Conservation (phyloP, 306 rosid genomes). For the Hippophae gyantsensis region DNA sequence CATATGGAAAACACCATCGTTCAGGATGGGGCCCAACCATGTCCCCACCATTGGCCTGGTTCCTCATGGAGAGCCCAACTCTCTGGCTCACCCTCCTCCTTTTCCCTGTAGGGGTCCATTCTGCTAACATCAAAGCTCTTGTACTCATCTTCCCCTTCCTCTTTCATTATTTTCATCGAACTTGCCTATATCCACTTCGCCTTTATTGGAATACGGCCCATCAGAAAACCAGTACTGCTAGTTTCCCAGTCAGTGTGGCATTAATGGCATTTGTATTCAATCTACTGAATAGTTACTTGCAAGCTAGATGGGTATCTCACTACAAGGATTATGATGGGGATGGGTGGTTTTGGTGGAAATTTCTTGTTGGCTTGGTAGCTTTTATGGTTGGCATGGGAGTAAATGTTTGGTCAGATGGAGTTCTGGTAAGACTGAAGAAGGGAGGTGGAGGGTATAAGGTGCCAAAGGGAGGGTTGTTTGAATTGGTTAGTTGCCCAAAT, state of each 20-base stretch:
- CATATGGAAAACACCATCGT: constrained; percentile 65
- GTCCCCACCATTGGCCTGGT: constrained; percentile 65
- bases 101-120: constrained; percentile 47
- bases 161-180: constrained; percentile 60
- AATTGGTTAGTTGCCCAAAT: constrained; percentile 67
- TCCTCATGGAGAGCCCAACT: constrained; percentile 66
- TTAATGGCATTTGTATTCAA: constrained; percentile 48
- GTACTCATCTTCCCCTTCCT: constrained; percentile 50
- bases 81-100: constrained; percentile 63
- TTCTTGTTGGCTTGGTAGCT: constrained; percentile 27
- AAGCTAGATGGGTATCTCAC: constrained; percentile 54
- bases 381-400: constrained; percentile 48
- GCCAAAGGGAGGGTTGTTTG: constrained; percentile 65
- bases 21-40: constrained; percentile 80
- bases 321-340: constrained; percentile 30
- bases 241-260: constrained; percentile 51
- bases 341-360: constrained; percentile 43
- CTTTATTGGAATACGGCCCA: constrained; percentile 10
- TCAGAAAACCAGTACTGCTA: constrained; percentile 7
- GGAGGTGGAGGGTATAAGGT: constrained; percentile 59
- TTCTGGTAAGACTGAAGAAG: constrained; percentile 41
- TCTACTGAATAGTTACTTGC: constrained; percentile 50
- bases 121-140: constrained; percentile 43
- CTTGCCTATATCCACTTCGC: constrained; percentile 55
- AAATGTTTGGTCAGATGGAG: constrained; percentile 59